A percentile compares a stretch with the other conserved stretches of the same genome.
These are phyloP conservation scores for Hyaloscypha finlandica DNA, from an alignment of 495 filamentous ascomycete species.

Conservation along the genomic window DNA sequence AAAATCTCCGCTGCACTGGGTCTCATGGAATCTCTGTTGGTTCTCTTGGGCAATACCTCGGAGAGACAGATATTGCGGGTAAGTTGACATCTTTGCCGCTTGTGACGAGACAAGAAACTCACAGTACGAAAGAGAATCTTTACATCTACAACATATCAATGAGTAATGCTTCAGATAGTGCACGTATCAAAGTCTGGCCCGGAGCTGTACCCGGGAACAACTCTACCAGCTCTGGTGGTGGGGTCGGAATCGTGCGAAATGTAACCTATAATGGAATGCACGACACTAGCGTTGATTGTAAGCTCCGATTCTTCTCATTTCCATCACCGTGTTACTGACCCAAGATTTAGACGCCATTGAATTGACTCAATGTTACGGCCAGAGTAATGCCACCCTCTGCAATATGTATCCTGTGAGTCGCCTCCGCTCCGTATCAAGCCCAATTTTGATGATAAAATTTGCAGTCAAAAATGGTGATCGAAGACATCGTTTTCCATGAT, in stretches of 20 bases:
- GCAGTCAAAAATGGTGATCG: conserved; percentile 49
- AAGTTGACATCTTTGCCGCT: not conserved
- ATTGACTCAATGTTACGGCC: conserved; percentile 64
- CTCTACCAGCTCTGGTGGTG: conserved; percentile 59
- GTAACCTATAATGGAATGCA: conserved; percentile 56
- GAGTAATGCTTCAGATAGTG: conserved; percentile 62
- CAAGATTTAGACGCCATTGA: conserved; percentile 50
- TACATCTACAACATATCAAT: conserved; percentile 66
- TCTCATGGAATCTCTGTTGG: conserved; percentile 72
- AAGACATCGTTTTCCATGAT: conserved; percentile 50
- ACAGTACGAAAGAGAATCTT: conserved; percentile 52
- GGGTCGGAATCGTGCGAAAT: conserved; percentile 44
- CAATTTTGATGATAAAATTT: not conserved
- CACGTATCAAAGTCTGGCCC: conserved; percentile 70
- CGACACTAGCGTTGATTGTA: conserved; percentile 57
- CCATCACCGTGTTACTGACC: not conserved
- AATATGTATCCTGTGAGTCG: conserved; percentile 48
- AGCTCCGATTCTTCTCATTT: not conserved
- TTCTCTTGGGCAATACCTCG: conserved; percentile 63
- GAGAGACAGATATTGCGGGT: conserved; percentile 53
- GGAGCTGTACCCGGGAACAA: conserved; percentile 50
- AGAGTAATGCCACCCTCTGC: conserved; percentile 59
- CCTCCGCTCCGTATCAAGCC: not conserved
- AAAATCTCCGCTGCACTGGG: conserved; percentile 66
- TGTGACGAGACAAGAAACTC: not conserved